Percentiles rank a stretch among this genome's conserved stretches.
Conservation (phyloP, 208 protist species). For the Crithidia acanthocephali region DNA sequence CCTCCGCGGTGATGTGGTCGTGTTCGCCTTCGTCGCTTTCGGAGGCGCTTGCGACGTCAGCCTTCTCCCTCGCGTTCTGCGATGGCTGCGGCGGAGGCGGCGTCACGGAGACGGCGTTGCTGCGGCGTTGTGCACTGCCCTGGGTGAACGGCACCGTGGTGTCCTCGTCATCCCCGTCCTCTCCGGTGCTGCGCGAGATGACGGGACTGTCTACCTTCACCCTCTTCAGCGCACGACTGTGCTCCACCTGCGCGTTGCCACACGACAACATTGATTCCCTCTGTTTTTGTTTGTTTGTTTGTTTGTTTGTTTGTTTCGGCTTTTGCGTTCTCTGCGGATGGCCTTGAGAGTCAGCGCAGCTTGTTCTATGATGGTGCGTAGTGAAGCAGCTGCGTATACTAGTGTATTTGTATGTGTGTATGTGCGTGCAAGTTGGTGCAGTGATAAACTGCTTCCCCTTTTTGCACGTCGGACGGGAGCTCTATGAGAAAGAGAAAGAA, state of each 20-base stretch:
- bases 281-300: constrained; percentile 2
- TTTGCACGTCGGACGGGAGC: no score
- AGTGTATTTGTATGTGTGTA: constrained; percentile 7
- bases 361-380: no score
- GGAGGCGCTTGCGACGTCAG: no score
- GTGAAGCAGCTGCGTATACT: not conserved
- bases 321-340: not conserved
- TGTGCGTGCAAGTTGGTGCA: not conserved
- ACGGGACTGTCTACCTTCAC: constrained; percentile 32
- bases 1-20: constrained; percentile 10
- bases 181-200: constrained; percentile 4
- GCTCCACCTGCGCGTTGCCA: not conserved
- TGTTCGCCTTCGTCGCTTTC: constrained; percentile 11
- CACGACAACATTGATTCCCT: constrained; percentile 20
- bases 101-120: not conserved
- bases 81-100: not conserved
- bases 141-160: not conserved
- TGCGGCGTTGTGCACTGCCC: not conserved
- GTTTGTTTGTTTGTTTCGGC: no score
- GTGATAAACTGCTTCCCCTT: no score
- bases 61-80: no score
- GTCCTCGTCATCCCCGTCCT: not conserved
- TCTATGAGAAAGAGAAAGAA: no score
- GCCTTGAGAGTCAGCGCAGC: no score
- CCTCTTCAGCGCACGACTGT: constrained; percentile 24